Evolutionary conservation across 1,139 yeast genomes (phyloP).

Genomic region (Hansenula sp.): DNA sequence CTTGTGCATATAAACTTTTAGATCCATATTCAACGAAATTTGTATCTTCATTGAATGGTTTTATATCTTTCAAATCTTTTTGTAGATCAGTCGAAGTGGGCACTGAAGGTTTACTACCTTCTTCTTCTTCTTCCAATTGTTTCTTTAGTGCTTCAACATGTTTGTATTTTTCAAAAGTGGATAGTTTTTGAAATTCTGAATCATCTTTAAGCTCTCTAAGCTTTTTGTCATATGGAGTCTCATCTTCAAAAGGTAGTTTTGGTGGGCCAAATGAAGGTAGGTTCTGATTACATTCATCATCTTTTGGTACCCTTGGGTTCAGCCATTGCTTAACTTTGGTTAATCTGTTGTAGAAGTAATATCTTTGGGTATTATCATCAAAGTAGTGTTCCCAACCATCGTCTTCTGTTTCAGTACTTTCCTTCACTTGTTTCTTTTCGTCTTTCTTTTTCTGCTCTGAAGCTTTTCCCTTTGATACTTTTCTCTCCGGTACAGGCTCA

Average conservation of each 20-base stretch:
- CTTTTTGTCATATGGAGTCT: slow-evolving; percentile 2
- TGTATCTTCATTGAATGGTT: slow-evolving; percentile 3
- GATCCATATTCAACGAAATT: slow-evolving; percentile 6
- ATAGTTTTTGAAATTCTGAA: slow-evolving; percentile 3
- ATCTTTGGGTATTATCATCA: slow-evolving; percentile 6
- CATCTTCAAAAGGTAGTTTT: slow-evolving; percentile 5
- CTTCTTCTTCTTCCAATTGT: not conserved
- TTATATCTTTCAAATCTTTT: slow-evolving; percentile 1
- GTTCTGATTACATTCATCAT: slow-evolving; percentile 7
- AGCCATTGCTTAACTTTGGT: slow-evolving; percentile 9
- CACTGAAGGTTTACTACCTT: not conserved
- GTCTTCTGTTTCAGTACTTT: slow-evolving; percentile 2
- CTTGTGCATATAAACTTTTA: slow-evolving; percentile 3
- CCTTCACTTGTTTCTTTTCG: not conserved
- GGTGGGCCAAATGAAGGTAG: slow-evolving; percentile 12
- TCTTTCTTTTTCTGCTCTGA: not conserved
- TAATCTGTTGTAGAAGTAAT: slow-evolving; percentile 6
- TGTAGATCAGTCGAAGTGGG: not conserved
- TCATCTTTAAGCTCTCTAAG: slow-evolving; percentile 3
- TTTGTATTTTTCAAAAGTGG: slow-evolving; percentile 8
- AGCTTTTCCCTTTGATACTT: not conserved
- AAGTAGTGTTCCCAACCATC: slow-evolving; percentile 12
- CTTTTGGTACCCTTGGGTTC: slow-evolving; percentile 10
- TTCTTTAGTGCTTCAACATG: slow-evolving; percentile 5
- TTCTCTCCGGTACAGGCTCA: not conserved